Percentiles rank a stretch among this genome's conserved stretches.
phyloP scores from a whole-genome alignment of 805 yeast genomes.

The Kurtzmaniella fragi region DNA sequence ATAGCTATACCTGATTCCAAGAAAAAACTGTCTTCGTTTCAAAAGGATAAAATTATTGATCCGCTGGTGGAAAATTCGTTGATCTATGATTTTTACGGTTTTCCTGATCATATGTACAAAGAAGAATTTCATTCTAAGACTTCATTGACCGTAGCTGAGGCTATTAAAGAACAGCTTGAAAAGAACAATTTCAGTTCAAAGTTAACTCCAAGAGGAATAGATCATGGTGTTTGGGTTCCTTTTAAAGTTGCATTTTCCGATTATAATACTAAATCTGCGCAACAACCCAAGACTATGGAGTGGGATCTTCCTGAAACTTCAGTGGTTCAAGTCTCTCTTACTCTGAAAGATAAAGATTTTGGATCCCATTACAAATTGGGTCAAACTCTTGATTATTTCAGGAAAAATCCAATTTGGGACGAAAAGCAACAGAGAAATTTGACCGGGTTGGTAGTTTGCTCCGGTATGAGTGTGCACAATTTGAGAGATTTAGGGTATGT shows the following conservation, averaged over 20 bases:
- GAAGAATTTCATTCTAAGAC: constrained; percentile 55
- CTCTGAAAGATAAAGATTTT: constrained; percentile 34
- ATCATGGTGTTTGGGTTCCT: constrained; percentile 85
- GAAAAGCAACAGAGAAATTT: constrained; percentile 17
- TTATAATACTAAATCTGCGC: constrained; percentile 24
- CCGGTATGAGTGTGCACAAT: constrained; percentile 83
- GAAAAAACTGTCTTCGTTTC: constrained; percentile 1
- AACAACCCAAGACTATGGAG: constrained; percentile 24
- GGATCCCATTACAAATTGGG: constrained; percentile 52
- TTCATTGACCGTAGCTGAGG: constrained; percentile 37
- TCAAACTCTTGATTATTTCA: constrained; percentile 42
- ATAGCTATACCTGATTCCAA: constrained; percentile 38
- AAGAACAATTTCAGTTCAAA: constrained; percentile 40
- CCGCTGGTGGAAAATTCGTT: constrained; percentile 42
- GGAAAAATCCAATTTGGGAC: constrained; percentile 38
- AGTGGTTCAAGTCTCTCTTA: constrained; percentile 47
- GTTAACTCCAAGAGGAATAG: constrained; percentile 59
- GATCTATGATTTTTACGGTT: constrained; percentile 73
- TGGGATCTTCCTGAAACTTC: constrained; percentile 42
- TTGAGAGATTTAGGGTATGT: constrained; percentile 44
- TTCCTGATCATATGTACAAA: constrained; percentile 59
- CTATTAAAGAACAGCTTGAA: constrained; percentile 37
- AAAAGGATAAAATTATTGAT: not conserved
- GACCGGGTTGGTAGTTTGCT: constrained; percentile 47
- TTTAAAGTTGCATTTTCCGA: constrained; percentile 59